Evolutionary conservation across 2,329 filamentous ascomycete genomes (phyloP).

Genomic region (Nannizzia gypsea): DNA sequence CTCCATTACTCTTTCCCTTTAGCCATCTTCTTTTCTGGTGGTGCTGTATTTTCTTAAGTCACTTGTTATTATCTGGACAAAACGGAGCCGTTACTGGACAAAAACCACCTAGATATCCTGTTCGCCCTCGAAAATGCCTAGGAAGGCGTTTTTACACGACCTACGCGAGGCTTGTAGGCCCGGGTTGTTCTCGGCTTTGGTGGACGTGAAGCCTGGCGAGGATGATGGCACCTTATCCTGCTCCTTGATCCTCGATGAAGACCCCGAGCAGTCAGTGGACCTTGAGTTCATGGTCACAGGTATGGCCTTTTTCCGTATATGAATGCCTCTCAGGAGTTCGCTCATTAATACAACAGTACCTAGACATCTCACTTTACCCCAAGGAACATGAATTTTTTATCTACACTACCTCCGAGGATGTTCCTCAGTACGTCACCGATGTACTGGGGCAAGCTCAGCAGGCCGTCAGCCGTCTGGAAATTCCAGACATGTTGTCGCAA

Average conservation of each 20-base stretch:
- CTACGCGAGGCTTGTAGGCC: conserved; percentile 31
- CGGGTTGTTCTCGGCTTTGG: conserved; percentile 39
- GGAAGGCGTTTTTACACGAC: conserved; percentile 54
- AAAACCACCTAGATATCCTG: neutral
- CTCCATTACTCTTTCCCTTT: neutral
- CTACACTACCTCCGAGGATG: conserved; percentile 39
- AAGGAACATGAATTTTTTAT: conserved; percentile 46
- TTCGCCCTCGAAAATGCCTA: conserved; percentile 45
- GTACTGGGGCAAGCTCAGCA: conserved; percentile 38
- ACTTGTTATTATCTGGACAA: neutral
- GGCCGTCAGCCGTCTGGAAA: conserved; percentile 31
- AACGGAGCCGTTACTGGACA: neutral
- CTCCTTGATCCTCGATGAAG: conserved; percentile 34
- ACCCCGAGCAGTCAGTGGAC: conserved; percentile 21
- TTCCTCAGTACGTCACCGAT: conserved; percentile 18
- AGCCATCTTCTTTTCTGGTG: neutral
- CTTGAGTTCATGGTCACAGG: conserved; percentile 32
- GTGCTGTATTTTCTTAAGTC: neutral
- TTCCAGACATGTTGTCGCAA: conserved; percentile 40
- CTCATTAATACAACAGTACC: conserved; percentile 13
- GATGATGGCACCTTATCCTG: conserved; percentile 64
- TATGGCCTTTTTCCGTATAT: conserved; percentile 14
- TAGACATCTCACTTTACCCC: conserved; percentile 51
- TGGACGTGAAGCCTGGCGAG: conserved; percentile 47
- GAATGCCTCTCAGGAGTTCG: conserved; percentile 5